phyloP scores from a whole-genome alignment of 1,284 basidiomycete genomes.

The Moesziomyces sp. region DNA sequence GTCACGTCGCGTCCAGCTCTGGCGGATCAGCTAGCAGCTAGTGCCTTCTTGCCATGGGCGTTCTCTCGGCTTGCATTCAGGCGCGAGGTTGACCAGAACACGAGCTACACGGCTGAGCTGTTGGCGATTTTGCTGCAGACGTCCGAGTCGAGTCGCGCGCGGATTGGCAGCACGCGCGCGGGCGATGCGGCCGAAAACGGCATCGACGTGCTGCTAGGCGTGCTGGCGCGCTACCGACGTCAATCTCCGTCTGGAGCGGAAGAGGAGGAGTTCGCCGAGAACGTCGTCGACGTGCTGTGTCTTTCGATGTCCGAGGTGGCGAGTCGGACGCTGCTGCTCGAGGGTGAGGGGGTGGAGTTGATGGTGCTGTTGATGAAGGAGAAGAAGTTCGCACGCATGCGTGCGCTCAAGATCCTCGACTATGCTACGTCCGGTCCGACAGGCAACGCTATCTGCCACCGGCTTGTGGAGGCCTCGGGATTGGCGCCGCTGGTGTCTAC shows the following conservation, averaged over 20 bases:
- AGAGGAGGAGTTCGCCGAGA: slow-evolving; percentile 97
- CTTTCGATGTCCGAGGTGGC: slow-evolving; percentile 72
- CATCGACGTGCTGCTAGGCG: slow-evolving; percentile 80
- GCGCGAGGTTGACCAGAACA: slow-evolving; percentile 62
- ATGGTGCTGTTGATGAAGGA: slow-evolving; percentile 93
- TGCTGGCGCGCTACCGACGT: slow-evolving; percentile 78
- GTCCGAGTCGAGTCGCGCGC: slow-evolving; percentile 29
- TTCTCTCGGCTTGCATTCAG: slow-evolving; percentile 73
- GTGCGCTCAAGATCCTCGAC: slow-evolving; percentile 79
- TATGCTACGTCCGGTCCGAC: slow-evolving; percentile 90
- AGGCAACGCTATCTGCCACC: slow-evolving; percentile 43
- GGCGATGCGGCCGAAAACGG: slow-evolving; percentile 73
- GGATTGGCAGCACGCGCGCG: slow-evolving; percentile 12
- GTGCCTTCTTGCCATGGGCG: slow-evolving; percentile 81
- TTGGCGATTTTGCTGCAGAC: slow-evolving; percentile 85
- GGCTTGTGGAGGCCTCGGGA: slow-evolving; percentile 83
- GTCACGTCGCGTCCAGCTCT: slow-evolving; percentile 83
- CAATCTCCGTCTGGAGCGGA: slow-evolving; percentile 84
- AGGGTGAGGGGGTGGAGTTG: slow-evolving; percentile 92
- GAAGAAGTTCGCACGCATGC: slow-evolving; percentile 75
- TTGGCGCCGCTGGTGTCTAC: slow-evolving; percentile 91
- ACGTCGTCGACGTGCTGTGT: slow-evolving; percentile 88
- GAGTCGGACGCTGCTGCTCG: slow-evolving; percentile 69
- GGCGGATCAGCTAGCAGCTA: slow-evolving; percentile 75
- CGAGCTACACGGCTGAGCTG: slow-evolving; percentile 71